Conservation (phyloP, 73 alveolate species). For the Tetrahymena malaccensis region DNA sequence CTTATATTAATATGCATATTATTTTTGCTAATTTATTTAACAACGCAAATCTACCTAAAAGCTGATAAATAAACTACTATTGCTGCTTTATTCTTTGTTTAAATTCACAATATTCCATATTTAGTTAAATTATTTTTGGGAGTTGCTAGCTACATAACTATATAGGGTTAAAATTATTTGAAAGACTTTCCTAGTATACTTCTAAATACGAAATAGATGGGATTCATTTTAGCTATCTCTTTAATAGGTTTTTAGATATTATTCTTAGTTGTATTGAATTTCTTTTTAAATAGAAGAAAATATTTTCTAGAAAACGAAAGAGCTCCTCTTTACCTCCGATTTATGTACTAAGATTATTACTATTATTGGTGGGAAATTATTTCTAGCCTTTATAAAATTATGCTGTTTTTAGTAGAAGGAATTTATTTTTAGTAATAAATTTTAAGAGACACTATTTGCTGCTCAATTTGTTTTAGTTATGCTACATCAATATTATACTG, state of each 20-base stretch:
- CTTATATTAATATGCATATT: too few relatives aligned
- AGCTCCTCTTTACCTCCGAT: not conserved
- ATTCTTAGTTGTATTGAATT: not conserved
- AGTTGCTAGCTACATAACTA: not conserved
- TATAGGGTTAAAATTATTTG: too few relatives aligned
- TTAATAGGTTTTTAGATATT: too few relatives aligned
- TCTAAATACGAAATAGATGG: not conserved
- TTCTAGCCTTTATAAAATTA: not conserved
- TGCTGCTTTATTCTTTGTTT: not conserved
- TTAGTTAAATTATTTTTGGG: not conserved
- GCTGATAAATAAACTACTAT: not conserved
- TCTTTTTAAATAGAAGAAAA: not conserved
- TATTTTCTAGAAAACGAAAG: not conserved
- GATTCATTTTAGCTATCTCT: not conserved
- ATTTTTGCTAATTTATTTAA: too few relatives aligned
- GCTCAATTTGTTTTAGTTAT: not conserved
- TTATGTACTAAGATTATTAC: not conserved
- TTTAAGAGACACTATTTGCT: not conserved
- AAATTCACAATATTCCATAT: not conserved
- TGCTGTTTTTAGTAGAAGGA: not conserved
- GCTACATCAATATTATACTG: not conserved
- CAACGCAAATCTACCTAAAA: not conserved
- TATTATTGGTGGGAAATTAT: not conserved
- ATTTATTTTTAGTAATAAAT: not conserved
- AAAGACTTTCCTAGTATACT: not conserved